Evolutionary conservation across 2,329 filamentous ascomycete genomes (phyloP).

Genomic region (Uncinocarpus reesii): DNA sequence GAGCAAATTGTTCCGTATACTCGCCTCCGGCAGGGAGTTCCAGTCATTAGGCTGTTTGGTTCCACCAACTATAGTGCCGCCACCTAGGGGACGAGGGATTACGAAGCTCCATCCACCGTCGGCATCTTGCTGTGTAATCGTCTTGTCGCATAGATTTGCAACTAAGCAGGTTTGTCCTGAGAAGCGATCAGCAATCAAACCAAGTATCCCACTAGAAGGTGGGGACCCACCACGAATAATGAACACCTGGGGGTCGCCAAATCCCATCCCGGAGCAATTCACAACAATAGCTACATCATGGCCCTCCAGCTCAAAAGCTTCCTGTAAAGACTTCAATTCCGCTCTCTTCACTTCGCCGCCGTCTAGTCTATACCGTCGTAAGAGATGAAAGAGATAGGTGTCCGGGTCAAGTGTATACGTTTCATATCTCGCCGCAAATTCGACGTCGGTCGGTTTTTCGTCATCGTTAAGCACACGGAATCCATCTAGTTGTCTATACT

Average conservation of each 20-base stretch:
- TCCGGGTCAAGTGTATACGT: constrained; percentile 37
- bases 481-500: constrained; percentile 29
- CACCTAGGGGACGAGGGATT: constrained; percentile 51
- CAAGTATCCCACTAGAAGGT: neutral
- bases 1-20: constrained; percentile 42
- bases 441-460: constrained; percentile 29
- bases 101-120: constrained; percentile 58
- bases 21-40: constrained; percentile 40
- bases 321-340: constrained; percentile 19
- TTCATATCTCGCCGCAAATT: constrained; percentile 35
- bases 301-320: constrained; percentile 31
- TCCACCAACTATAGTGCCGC: constrained; percentile 56
- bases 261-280: constrained; percentile 38
- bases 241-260: constrained; percentile 35
- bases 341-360: constrained; percentile 27
- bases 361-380: constrained; percentile 32
- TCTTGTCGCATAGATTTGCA: constrained; percentile 35
- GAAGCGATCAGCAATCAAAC: neutral
- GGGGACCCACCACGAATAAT: constrained; percentile 33
- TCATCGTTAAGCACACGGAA: constrained; percentile 25
- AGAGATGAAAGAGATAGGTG: constrained; percentile 34
- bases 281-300: constrained; percentile 31
- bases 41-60: constrained; percentile 53
- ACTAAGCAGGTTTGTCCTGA: constrained; percentile 41
- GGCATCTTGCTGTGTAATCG: constrained; percentile 50